These are phyloP conservation scores for Singerocomus rubriflavus DNA, from an alignment of 1,284 basidiomycete genomes.

Conservation along the genomic window DNA sequence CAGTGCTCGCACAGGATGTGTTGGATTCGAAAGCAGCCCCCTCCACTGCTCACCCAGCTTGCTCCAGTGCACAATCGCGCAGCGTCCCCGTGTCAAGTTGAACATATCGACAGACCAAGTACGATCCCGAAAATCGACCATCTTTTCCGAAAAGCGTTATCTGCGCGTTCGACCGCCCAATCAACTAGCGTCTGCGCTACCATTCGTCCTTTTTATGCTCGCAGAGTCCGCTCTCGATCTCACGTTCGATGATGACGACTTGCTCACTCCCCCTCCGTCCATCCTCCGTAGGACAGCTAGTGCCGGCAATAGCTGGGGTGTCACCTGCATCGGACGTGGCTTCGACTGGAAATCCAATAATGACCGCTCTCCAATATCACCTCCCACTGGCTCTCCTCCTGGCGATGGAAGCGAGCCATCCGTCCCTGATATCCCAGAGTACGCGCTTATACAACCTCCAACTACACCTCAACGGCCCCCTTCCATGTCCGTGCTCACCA, in stretches of 20 bases:
- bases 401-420: conserved; percentile 7
- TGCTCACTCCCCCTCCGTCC: conserved; percentile 45
- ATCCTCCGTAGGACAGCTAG: conserved; percentile 61
- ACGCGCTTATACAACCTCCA: conserved; percentile 8
- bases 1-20: not conserved
- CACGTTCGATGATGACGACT: conserved; percentile 63
- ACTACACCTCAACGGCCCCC: conserved; percentile 10
- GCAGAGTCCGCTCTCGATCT: conserved; percentile 57
- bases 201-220: conserved; percentile 42
- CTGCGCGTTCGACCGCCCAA: conserved; percentile 3
- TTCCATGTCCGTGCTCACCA: conserved; percentile 16
- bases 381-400: conserved; percentile 4
- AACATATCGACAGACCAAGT: conserved; percentile 4
- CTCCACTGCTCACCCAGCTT: not conserved
- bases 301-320: conserved; percentile 73
- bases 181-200: not conserved
- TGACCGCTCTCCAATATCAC: conserved; percentile 26
- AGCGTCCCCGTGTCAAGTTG: conserved; percentile 16
- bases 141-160: not conserved
- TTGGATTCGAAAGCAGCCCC: not conserved
- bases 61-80: not conserved
- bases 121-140: not conserved
- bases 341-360: conserved; percentile 63
- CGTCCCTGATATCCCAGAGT: conserved; percentile 13
- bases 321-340: conserved; percentile 78